phyloP scores from a whole-genome alignment of 2,329 filamentous ascomycete species.

The Neonectria hederae region DNA sequence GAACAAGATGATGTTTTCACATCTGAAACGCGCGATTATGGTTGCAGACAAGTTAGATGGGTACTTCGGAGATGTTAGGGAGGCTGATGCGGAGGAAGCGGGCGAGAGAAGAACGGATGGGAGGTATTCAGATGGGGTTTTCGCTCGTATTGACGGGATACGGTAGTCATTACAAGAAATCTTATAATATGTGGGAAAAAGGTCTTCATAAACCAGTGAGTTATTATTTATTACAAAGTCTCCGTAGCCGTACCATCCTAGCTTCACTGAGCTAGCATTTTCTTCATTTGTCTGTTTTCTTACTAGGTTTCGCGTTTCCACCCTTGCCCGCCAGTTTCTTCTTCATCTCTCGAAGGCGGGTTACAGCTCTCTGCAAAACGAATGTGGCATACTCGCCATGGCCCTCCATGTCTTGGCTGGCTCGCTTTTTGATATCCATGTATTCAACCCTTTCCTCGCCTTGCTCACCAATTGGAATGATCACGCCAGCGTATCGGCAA shows the following conservation, averaged over 20 bases:
- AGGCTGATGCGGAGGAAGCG: too few species aligned
- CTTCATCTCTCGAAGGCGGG: slow-evolving; percentile 32
- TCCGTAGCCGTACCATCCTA: too few species aligned
- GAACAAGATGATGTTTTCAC: neutral
- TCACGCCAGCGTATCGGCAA: slow-evolving; percentile 41
- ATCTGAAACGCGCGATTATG: slow-evolving; percentile 17
- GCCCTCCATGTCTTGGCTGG: slow-evolving; percentile 34
- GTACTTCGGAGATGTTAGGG: neutral
- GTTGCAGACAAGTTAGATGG: slow-evolving; percentile 17
- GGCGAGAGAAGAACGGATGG: neutral
- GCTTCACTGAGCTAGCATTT: too few species aligned
- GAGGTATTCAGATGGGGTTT: neutral
- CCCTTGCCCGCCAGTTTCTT: too few species aligned
- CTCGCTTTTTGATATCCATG: slow-evolving; percentile 38
- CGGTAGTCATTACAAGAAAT: neutral
- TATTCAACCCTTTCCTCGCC: slow-evolving; percentile 33
- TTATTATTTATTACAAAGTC: too few species aligned
- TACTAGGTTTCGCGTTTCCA: too few species aligned
- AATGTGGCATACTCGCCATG: slow-evolving; percentile 43
- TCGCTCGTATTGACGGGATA: neutral
- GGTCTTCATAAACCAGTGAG: too few species aligned
- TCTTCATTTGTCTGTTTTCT: too few species aligned
- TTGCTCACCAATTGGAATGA: slow-evolving; percentile 36
- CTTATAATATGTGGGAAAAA: too few species aligned
- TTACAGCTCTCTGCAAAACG: slow-evolving; percentile 30